Base-by-base conservation (phyloP, 768 basidiomycete species). In the Mycena chlorophos region DNA sequence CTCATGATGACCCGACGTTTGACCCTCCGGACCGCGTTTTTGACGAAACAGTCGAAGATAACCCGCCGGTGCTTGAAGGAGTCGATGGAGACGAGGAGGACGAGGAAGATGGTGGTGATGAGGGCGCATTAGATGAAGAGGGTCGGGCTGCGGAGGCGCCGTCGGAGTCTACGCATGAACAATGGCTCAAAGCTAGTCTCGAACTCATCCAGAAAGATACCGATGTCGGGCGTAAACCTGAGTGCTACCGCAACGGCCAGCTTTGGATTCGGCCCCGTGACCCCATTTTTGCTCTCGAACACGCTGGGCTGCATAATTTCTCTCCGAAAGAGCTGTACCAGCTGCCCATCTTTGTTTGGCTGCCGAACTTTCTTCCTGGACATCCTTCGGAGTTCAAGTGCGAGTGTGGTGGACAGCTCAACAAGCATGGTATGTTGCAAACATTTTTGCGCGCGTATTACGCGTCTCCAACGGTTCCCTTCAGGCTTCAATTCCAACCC, bases 281-380 rank as follows among this genome's bases (percentile, higher is more conserved):
- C 43, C 51, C 51, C 22, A 30, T 53, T 3, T 42, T 53, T 34
- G 50, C 50, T 26, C 34, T 51, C 14, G 30, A 53, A 8, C 20
- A 34, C 5, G 51, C 51, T 22, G 23, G 39, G 28, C 16, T 8
- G 17, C 16, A 12, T 17, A n/a, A 27, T 5, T 45, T 53, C 39
- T 14, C 10, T 12, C 50, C 50, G 17, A 34, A 51, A 17, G 19
- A 19, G 3, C 34, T 51, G 8, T 51, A 39, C 25, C 50, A 34
- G 34, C 17, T 20, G 6, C 50, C 34, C 22, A 51, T 51, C 29
- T 51, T 51, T 51, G 50, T 51, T 51, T 51, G 50, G 50, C 50
- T 51, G 12, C 50, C 37, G 26, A 20, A 51, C 22, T 39, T 27
- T 40, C 29, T 51, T 5, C 34, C 50, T 4, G 50, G 50, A 16